These are phyloP conservation scores for Saturnispora saitoi DNA, from an alignment of 805 yeast species.

Conservation along the genomic window DNA sequence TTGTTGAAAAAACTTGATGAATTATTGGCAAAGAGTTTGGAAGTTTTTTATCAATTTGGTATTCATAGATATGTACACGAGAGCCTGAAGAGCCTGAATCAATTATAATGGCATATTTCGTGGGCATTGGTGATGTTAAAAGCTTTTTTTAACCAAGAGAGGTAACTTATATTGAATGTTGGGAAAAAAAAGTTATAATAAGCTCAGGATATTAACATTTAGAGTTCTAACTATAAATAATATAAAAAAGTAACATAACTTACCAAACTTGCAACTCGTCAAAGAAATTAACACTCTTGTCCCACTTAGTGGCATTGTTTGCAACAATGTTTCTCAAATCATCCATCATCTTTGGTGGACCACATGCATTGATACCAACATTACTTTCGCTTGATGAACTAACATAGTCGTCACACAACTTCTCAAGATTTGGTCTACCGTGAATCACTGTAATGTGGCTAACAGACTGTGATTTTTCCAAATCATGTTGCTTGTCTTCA, in stretches of 20 bases:
- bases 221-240: background rate
- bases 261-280: constrained; percentile 75
- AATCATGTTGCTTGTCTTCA: constrained; percentile 9
- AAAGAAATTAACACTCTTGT: constrained; percentile 53
- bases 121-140: background rate
- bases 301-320: constrained; percentile 30
- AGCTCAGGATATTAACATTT: background rate
- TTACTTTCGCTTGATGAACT: constrained; percentile 29
- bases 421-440: constrained; percentile 33
- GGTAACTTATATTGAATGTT: background rate
- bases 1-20: constrained; percentile 54
- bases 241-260: background rate
- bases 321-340: constrained; percentile 41
- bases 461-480: constrained; percentile 7
- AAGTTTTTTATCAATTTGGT: constrained; percentile 39
- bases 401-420: constrained; percentile 29
- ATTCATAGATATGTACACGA: constrained; percentile 70
- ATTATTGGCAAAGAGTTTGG: constrained; percentile 16
- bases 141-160: background rate
- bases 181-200: background rate
- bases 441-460: constrained; percentile 28
- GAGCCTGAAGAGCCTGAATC: constrained; percentile 98
- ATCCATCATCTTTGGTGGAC: constrained; percentile 42
- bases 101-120: constrained; percentile 72
- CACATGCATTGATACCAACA: constrained; percentile 38